phyloP scores from a whole-genome alignment of 2,329 filamentous ascomycete genomes.

The Kalaharituber pfeilii region DNA sequence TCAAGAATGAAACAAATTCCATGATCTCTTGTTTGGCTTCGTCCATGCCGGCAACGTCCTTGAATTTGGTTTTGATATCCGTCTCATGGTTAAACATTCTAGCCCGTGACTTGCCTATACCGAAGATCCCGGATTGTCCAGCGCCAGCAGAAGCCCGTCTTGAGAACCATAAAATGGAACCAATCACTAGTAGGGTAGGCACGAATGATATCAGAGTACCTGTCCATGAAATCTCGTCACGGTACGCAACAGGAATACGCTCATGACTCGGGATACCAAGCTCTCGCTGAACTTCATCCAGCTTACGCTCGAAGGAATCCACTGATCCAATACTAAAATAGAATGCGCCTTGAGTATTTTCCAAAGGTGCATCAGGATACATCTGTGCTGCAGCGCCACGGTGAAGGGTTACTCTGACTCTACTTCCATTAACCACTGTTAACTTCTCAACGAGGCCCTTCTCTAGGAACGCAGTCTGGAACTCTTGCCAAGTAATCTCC shows the following conservation, averaged over 20 bases:
- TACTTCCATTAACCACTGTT: constrained; percentile 56
- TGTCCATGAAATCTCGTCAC: constrained; percentile 54
- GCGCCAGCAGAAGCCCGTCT: constrained; percentile 53
- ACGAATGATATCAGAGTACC: constrained; percentile 61
- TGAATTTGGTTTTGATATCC: constrained; percentile 89
- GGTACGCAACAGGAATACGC: constrained; percentile 82
- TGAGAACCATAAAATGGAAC: constrained; percentile 61
- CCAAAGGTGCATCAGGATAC: constrained; percentile 58
- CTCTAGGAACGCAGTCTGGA: constrained; percentile 80
- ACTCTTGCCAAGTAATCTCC: constrained; percentile 97
- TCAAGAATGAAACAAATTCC: constrained; percentile 96
- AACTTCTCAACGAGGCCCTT: constrained; percentile 92
- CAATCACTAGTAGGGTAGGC: constrained; percentile 72
- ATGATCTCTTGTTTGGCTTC: constrained; percentile 97
- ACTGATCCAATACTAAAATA: constrained; percentile 92
- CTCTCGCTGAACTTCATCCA: constrained; percentile 77
- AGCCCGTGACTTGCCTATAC: constrained; percentile 85
- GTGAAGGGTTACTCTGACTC: constrained; percentile 65
- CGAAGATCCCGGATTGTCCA: constrained; percentile 65
- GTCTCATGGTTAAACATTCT: constrained; percentile 97
- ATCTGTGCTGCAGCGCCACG: constrained; percentile 52
- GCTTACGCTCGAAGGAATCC: constrained; percentile 73
- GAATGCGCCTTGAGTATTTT: constrained; percentile 49
- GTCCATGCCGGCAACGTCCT: constrained; percentile 93
- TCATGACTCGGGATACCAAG: constrained; percentile 73